Evolutionary conservation across 2,329 filamentous ascomycete genomes (phyloP).

Genomic region (Claviceps digitariae): DNA sequence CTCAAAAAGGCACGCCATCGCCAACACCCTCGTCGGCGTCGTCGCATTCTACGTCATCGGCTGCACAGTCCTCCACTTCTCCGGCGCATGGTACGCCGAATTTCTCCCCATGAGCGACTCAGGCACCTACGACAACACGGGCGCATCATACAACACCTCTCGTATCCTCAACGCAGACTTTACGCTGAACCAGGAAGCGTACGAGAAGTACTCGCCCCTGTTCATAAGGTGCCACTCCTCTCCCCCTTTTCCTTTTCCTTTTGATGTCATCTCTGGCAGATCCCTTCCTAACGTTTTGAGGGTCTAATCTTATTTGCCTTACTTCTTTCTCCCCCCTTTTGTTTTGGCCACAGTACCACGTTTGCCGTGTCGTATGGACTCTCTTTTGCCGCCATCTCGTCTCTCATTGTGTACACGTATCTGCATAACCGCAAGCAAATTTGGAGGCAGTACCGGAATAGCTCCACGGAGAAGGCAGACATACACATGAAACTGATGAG

Average conservation of each 20-base stretch:
- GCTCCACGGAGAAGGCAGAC: constrained; percentile 45
- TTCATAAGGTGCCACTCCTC: constrained; percentile 39
- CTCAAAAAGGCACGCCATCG: constrained; percentile 47
- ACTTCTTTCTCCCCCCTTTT: neutral
- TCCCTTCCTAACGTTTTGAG: neutral
- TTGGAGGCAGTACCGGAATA: constrained; percentile 46
- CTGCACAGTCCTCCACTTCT: constrained; percentile 49
- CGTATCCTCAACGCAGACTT: constrained; percentile 48
- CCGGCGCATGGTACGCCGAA: constrained; percentile 47
- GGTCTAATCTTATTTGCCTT: neutral
- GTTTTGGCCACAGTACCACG: constrained; percentile 40
- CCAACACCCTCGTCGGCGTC: constrained; percentile 57
- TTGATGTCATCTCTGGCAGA: neutral
- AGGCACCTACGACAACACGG: constrained; percentile 59
- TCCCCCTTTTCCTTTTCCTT: neutral
- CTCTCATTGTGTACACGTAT: constrained; percentile 53
- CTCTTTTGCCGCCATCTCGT: constrained; percentile 57
- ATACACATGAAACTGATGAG: constrained; percentile 52
- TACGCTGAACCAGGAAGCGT: constrained; percentile 49
- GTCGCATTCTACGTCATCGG: constrained; percentile 51
- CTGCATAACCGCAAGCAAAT: constrained; percentile 56
- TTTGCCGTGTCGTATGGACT: constrained; percentile 58
- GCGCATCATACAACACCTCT: constrained; percentile 47
- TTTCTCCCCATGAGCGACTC: constrained; percentile 59
- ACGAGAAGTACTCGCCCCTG: constrained; percentile 52